These are phyloP conservation scores for Thraustotheca clavata DNA, from an alignment of 352 stramenopile genomes.

Conservation along the genomic window DNA sequence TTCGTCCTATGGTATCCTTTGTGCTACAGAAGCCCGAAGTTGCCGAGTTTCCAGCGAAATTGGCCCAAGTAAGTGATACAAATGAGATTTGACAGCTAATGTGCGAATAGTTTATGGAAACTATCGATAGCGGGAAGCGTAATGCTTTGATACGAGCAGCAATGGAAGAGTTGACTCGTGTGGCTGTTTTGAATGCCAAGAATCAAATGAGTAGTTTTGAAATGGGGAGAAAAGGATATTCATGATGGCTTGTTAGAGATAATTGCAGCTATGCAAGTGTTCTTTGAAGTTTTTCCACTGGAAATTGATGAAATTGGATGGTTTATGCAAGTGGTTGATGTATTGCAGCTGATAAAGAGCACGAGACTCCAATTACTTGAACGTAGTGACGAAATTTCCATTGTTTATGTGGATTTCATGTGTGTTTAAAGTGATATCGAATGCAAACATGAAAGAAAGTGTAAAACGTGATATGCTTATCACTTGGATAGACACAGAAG, in stretches of 20 bases:
- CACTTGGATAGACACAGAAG: neutral
- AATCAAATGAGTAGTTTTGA: neutral
- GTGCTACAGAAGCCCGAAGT: neutral
- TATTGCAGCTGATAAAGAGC: neutral
- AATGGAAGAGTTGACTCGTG: conserved; percentile 9
- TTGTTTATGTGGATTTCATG: no score
- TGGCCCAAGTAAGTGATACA: neutral
- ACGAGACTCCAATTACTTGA: neutral
- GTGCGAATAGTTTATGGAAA: conserved; percentile 7
- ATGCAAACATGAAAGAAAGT: neutral
- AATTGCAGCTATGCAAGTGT: neutral
- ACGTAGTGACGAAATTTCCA: no score
- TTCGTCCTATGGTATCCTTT: conserved; percentile 7
- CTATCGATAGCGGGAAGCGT: neutral
- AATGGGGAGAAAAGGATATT: neutral
- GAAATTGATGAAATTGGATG: neutral
- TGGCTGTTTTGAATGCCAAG: neutral
- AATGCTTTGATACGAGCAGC: conserved; percentile 1
- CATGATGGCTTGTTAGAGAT: neutral
- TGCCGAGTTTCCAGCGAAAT: neutral
- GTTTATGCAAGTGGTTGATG: neutral
- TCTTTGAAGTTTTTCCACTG: neutral
- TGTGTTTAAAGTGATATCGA: neutral
- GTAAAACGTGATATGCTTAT: conserved; percentile 2
- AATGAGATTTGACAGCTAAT: neutral